These are phyloP conservation scores for Wilcoxina mikolae DNA, from an alignment of 495 filamentous ascomycete species.

Conservation along the genomic window DNA sequence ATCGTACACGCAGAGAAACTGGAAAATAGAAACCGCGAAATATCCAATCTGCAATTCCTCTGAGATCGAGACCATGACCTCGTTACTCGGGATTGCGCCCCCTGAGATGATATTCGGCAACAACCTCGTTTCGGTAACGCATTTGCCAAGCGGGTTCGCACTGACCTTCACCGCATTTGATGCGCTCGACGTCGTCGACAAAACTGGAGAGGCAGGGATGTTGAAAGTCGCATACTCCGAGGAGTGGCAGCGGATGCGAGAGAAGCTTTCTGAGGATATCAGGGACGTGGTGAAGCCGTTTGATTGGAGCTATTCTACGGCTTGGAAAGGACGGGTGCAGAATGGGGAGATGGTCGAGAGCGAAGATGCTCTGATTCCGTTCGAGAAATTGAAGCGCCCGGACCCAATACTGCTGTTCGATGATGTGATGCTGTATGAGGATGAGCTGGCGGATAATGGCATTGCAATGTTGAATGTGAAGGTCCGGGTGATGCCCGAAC, in stretches of 20 bases:
- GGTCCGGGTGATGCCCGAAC: conserved; percentile 74
- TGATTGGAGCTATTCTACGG: conserved; percentile 92
- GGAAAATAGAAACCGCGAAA: conserved; percentile 43
- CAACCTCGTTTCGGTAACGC: conserved; percentile 62
- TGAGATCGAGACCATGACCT: conserved; percentile 75
- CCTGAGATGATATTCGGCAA: conserved; percentile 99
- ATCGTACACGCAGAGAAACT: conserved; percentile 12
- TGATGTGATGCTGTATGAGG: conserved; percentile 89
- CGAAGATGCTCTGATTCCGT: conserved; percentile 44
- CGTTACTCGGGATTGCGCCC: conserved; percentile 62
- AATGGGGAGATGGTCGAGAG: background rate
- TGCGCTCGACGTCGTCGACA: conserved; percentile 80
- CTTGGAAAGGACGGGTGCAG: conserved; percentile 55
- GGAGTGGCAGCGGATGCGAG: conserved; percentile 55
- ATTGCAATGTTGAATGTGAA: conserved; percentile 78
- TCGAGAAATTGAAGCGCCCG: conserved; percentile 64
- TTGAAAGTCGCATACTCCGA: conserved; percentile 82
- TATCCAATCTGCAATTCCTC: conserved; percentile 81
- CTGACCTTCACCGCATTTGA: conserved; percentile 71
- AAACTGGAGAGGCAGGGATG: conserved; percentile 70
- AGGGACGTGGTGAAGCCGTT: conserved; percentile 89
- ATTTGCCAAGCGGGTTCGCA: conserved; percentile 52
- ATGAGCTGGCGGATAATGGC: conserved; percentile 94
- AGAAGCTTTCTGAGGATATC: conserved; percentile 68
- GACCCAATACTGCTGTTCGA: conserved; percentile 94